Base-by-base conservation (phyloP, 257 asterid genomes). In the Datura wrightii region DNA sequence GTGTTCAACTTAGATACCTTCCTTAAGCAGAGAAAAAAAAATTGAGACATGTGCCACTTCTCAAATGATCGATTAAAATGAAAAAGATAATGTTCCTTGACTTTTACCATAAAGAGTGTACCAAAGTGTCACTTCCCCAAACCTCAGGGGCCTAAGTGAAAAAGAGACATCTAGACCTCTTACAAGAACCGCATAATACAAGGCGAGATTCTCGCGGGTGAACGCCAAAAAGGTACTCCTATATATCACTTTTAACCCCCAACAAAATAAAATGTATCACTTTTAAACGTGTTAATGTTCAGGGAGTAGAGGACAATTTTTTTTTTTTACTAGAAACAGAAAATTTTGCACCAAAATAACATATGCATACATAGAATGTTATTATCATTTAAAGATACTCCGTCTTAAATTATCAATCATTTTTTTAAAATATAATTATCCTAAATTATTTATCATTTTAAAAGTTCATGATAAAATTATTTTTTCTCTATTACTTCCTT, bases 131-230 rank as follows among this genome's bases (percentile, higher is more conserved):
- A 70, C 15, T 70, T 41, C 2, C 36, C 36, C 36, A 70, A 70
- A 70, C 36, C 16, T 70, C 79, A 15, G 54, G 79, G 79, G 19
- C 15, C 79, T 70, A 41, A 70, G 54, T 70, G 79, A 3, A 42
- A 39, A 70, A 2, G 18, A 70, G 9, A 62, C 6, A 62, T 24
- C 7, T 24, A 31, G 41, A 31, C 15, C 15, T 70, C 54, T 18
- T 70, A 70, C 16, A 41, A 41, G 79, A 70, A 69, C 15, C 8
- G 34, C 79, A 69, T 69, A 41, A 69, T 41, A 41, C 79, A 70
- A 70, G 54, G 54, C 79, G 54, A 39, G 78, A 69, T 69, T 69
- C 78, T 39, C 78, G 53, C 78, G 78, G 53, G 78, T 16, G 34
- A 69, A 39, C 5, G 13, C 76, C 76, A 39, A 37, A 67, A 37